Evolutionary conservation across 2,329 filamentous ascomycete genomes (phyloP).

Genomic region (Endoconidiophora polonica): DNA sequence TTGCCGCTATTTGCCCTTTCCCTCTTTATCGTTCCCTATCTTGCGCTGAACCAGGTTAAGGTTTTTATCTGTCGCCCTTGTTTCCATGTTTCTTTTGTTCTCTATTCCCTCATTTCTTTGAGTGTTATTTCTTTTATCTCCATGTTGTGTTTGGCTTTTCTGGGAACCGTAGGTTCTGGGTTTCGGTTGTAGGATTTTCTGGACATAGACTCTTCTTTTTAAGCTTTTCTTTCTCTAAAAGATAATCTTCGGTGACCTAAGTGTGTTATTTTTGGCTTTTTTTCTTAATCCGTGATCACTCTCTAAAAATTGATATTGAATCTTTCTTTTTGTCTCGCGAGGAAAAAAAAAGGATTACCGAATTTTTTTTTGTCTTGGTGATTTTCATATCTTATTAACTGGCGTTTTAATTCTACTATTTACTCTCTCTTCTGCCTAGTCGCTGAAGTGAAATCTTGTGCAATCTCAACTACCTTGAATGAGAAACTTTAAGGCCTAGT

Average conservation of each 20-base stretch:
- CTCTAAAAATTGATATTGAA: neutral
- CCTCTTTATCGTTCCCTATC: neutral
- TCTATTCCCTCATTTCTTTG: neutral
- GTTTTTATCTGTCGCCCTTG: neutral
- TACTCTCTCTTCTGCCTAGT: neutral
- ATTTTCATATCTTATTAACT: neutral
- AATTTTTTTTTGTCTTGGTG: neutral
- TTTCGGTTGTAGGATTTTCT: slow-evolving; percentile 1
- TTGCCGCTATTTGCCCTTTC: neutral
- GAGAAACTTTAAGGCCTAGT: too few relatives aligned
- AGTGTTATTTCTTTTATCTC: neutral
- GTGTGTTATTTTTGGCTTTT: too few relatives aligned
- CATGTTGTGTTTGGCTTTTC: neutral
- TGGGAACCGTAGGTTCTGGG: neutral
- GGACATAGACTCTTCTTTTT: slow-evolving; percentile 4
- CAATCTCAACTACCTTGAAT: too few relatives aligned
- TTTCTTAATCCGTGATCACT: too few relatives aligned
- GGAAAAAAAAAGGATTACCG: neutral
- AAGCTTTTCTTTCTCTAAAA: neutral
- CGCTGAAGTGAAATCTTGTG: too few relatives aligned
- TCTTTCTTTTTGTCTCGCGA: neutral
- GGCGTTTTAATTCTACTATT: neutral
- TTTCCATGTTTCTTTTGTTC: neutral
- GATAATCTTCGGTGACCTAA: slow-evolving; percentile 1
- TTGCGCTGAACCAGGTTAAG: neutral